phyloP scores from a whole-genome alignment of 2,329 filamentous ascomycete species.

The Nothopassalora personata region DNA sequence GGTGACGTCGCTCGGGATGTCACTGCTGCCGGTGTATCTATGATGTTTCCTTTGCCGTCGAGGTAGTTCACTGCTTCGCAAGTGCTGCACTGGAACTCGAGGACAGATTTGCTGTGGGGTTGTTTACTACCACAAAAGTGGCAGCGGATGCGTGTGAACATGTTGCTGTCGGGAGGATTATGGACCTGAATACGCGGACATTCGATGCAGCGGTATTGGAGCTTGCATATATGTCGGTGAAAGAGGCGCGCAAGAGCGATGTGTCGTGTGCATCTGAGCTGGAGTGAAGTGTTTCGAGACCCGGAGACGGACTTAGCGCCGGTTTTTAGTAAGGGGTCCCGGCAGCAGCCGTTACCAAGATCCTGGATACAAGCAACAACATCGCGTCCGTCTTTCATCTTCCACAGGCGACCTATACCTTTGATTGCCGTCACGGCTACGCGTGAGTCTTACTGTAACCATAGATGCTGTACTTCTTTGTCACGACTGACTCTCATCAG shows the following conservation, averaged over 20 bases:
- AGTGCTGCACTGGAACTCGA: conserved; percentile 65
- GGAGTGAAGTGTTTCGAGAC: not conserved
- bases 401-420: not conserved
- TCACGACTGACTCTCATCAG: too few relatives aligned
- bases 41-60: conserved; percentile 85
- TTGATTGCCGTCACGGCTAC: too few relatives aligned
- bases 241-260: not conserved
- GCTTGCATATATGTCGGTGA: not conserved
- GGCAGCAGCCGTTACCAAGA: not conserved
- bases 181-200: not conserved
- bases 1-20: conserved; percentile 19
- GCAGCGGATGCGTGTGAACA: conserved; percentile 46
- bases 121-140: conserved; percentile 78
- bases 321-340: not conserved
- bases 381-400: not conserved
- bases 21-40: conserved; percentile 68
- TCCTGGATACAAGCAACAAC: not conserved
- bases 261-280: not conserved
- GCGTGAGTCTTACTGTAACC: too few relatives aligned
- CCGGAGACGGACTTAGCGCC: not conserved
- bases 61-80: conserved; percentile 88
- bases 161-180: conserved; percentile 4
- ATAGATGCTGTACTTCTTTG: too few relatives aligned
- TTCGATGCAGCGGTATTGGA: not conserved
- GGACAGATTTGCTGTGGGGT: conserved; percentile 53